Conservation (phyloP, 2,329 filamentous ascomycete genomes). For the Aspergillus sp. region DNA sequence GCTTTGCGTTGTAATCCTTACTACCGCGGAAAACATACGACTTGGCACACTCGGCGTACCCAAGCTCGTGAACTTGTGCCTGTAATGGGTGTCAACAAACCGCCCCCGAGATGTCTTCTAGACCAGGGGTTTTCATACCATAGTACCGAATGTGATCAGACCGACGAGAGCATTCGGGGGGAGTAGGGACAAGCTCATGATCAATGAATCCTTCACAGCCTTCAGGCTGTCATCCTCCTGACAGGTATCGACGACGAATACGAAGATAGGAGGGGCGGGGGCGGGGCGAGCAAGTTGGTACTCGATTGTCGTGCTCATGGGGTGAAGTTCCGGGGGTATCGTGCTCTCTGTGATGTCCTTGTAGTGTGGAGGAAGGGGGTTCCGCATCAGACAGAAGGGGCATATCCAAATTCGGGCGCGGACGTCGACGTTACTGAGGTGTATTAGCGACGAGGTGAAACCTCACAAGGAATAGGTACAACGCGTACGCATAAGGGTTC, state of each 20-base stretch:
- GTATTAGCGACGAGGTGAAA: constrained; percentile 24
- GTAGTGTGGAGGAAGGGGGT: constrained; percentile 65
- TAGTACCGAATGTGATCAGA: constrained; percentile 75
- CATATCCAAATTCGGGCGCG: constrained; percentile 68
- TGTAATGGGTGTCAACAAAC: constrained; percentile 36
- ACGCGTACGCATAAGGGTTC: constrained; percentile 87
- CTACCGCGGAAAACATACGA: constrained; percentile 97
- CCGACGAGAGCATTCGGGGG: constrained; percentile 65
- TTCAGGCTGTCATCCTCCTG: constrained; percentile 68
- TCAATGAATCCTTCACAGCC: constrained; percentile 65
- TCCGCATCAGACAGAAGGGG: constrained; percentile 67
- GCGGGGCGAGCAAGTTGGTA: constrained; percentile 63
- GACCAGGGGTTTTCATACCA: constrained; percentile 57
- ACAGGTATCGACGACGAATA: constrained; percentile 69
- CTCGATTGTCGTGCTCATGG: constrained; percentile 65
- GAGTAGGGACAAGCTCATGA: constrained; percentile 64
- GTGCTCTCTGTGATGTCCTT: constrained; percentile 67
- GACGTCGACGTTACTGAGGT: constrained; percentile 61
- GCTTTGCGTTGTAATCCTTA: constrained; percentile 97
- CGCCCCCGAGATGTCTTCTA: constrained; percentile 1
- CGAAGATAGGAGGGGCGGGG: constrained; percentile 64
- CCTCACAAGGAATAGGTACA: neutral
- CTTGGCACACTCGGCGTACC: constrained; percentile 96
- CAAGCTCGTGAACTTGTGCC: constrained; percentile 96
- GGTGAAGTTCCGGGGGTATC: constrained; percentile 66